Conservation (phyloP, 108 stramenopile genomes). For the Nitzschia palea region DNA sequence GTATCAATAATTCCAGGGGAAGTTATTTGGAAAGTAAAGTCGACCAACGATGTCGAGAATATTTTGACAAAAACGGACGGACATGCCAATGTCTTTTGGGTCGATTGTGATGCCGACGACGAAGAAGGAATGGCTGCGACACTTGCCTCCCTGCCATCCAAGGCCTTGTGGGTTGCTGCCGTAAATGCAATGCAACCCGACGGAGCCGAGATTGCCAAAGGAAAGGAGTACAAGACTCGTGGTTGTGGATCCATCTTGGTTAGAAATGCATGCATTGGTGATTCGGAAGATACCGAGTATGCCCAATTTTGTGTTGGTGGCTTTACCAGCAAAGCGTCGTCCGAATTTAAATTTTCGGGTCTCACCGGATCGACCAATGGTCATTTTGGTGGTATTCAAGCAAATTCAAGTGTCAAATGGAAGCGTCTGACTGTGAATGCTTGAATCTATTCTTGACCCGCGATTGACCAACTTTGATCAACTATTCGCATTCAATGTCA, state of each 20-base stretch:
- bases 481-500: no score
- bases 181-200: constrained; percentile 54
- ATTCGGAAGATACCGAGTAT: constrained; percentile 65
- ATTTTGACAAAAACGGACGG: constrained; percentile 22
- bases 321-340: constrained; percentile 54
- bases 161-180: constrained; percentile 39
- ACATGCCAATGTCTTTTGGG: constrained; percentile 33
- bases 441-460: no score
- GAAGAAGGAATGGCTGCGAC: constrained; percentile 17
- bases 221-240: constrained; percentile 26
- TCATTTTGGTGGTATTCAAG: constrained; percentile 60
- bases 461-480: no score
- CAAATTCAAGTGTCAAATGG: constrained; percentile 48
- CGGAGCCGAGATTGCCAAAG: constrained; percentile 37
- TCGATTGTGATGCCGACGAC: constrained; percentile 8
- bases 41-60: constrained; percentile 30
- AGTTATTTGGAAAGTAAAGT: constrained; percentile 48
- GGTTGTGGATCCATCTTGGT: constrained; percentile 48
- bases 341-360: constrained; percentile 66
- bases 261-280: constrained; percentile 45
- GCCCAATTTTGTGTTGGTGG: constrained; percentile 52
- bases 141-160: constrained; percentile 33
- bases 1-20: constrained; percentile 20
- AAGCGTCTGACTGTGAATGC: constrained; percentile 11
- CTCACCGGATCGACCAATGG: constrained; percentile 72